Conservation (phyloP, 2,329 filamentous ascomycete species). For the Pleomassaria siparia region DNA sequence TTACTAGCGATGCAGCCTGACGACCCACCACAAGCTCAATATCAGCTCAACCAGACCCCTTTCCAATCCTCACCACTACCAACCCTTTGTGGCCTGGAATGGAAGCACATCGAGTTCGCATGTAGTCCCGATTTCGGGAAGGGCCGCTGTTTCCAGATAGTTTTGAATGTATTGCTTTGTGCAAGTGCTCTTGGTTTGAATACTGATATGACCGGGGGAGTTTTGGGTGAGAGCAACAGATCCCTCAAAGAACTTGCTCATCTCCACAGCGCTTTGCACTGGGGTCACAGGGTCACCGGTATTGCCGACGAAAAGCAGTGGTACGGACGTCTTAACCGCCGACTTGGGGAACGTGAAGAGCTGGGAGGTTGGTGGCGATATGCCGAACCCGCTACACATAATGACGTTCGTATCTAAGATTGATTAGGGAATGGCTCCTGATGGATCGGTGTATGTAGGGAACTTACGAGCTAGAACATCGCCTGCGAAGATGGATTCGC, state of each 20-base stretch:
- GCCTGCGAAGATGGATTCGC: too few relatives aligned
- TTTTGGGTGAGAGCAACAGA: slow-evolving; percentile 1
- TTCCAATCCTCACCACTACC: too few relatives aligned
- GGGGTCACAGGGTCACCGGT: slow-evolving; percentile 3
- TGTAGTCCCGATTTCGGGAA: not conserved
- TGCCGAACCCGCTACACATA: too few relatives aligned
- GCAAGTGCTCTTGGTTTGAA: not conserved
- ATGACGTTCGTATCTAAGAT: too few relatives aligned
- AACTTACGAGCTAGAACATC: too few relatives aligned
- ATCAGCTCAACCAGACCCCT: too few relatives aligned
- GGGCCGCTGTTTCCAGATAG: not conserved
- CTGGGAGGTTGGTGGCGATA: not conserved
- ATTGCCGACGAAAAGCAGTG: slow-evolving; percentile 2
- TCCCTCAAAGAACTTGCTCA: not conserved
- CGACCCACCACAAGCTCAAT: too few relatives aligned
- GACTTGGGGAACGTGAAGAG: not conserved
- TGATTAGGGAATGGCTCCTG: too few relatives aligned
- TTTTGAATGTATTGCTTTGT: not conserved
- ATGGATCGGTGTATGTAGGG: too few relatives aligned
- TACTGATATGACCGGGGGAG: not conserved
- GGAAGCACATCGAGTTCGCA: not conserved
- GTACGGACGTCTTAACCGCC: not conserved
- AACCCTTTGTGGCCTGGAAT: too few relatives aligned
- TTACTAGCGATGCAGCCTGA: too few relatives aligned
- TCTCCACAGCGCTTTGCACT: not conserved